Conservation (phyloP, 345 rosid species). For the Citrus sinensis region DVS_A1.0 CM039166.1:10435501-10436000, state of each 20-base stretch:
- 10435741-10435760: conserved; percentile 99
- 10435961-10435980: conserved; percentile 2
- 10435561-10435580: background rate
- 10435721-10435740: conserved; percentile 62
- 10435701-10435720: conserved; percentile 9
- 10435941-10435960: conserved; percentile 10
- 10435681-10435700: conserved; percentile 11
- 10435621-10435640: conserved; percentile 30
- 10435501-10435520: too few species aligned
- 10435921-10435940: conserved; percentile 6
- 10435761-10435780: conserved; percentile 99
- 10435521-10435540: too few species aligned
- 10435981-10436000: background rate
- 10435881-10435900: conserved; percentile 21
- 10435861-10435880: conserved; percentile 19
- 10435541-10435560: background rate
- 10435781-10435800: conserved; percentile 99
- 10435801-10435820: conserved; percentile 99
- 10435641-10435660: conserved; percentile 57
- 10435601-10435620: conserved; percentile 18
- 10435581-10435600: conserved; percentile 8
- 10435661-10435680: conserved; percentile 29
- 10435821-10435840: conserved; percentile 99
- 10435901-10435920: conserved; percentile 18
- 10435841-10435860: conserved; percentile 18